These are phyloP conservation scores for Astragalus membranaceus DNA, from an alignment of 306 rosid genomes.

Conservation along the genomic window DNA sequence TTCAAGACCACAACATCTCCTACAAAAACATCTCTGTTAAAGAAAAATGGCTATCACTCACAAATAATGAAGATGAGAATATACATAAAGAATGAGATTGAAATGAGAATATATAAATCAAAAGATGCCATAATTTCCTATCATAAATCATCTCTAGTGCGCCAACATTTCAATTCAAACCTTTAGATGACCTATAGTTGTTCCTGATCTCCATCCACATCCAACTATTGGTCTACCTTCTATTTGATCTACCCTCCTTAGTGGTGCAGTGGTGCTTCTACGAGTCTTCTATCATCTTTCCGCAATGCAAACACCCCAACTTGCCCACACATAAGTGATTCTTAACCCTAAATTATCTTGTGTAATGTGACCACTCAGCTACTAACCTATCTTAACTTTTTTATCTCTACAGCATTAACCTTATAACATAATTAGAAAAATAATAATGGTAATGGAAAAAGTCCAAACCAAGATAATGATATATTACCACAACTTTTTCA, in stretches of 20 bases:
- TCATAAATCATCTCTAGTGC: neutral
- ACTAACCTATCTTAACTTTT: neutral
- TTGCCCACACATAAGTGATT: neutral
- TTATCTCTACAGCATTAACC: neutral
- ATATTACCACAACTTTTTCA: neutral
- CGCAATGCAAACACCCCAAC: neutral
- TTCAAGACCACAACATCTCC: slow-evolving; percentile 92
- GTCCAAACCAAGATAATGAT: neutral
- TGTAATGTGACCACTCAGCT: neutral
- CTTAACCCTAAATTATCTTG: neutral
- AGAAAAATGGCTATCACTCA: slow-evolving; percentile 28
- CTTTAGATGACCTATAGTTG: neutral
- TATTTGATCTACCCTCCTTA: neutral
- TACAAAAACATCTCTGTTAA: slow-evolving; percentile 71
- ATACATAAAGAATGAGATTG: neutral
- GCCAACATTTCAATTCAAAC: neutral
- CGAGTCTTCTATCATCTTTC: neutral
- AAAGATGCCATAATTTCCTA: neutral
- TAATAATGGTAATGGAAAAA: neutral
- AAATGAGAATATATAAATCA: neutral
- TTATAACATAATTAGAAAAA: neutral
- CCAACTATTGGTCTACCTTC: neutral
- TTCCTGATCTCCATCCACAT: neutral
- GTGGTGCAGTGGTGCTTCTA: neutral
- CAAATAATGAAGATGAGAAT: slow-evolving; percentile 17